These are phyloP conservation scores for Rhynchospora breviuscula DNA, from an alignment of 176 grass and related monocot species.

Conservation along the genomic window DNA sequence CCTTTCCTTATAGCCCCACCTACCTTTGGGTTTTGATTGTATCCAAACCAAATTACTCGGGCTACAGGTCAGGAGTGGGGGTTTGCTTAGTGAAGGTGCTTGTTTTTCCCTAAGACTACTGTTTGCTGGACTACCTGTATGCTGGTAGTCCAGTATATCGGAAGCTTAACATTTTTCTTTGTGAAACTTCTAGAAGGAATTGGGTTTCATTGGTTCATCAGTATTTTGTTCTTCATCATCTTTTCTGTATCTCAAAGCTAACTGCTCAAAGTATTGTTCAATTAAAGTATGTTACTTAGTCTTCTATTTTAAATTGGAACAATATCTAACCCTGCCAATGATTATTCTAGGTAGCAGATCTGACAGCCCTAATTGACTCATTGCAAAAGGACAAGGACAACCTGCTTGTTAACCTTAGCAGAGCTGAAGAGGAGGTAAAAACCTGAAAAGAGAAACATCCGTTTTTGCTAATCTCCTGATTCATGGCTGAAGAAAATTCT, in stretches of 20 bases:
- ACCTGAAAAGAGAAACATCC: neutral
- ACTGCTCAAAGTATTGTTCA: neutral
- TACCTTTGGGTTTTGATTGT: neutral
- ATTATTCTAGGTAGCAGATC: conserved; percentile 30
- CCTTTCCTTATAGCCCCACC: neutral
- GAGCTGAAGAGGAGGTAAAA: conserved; percentile 82
- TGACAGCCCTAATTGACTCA: conserved; percentile 42
- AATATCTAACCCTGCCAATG: neutral
- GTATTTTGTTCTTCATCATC: too few species aligned
- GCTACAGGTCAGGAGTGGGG: neutral
- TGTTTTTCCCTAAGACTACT: neutral
- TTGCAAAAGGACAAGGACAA: conserved; percentile 71
- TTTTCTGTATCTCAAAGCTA: neutral
- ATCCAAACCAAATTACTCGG: neutral
- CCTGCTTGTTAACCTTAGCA: conserved; percentile 59
- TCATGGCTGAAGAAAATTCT: neutral
- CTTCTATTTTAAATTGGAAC: neutral
- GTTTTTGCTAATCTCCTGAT: neutral
- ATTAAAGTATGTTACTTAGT: neutral
- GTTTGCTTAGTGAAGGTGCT: neutral
- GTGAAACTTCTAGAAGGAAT: neutral
- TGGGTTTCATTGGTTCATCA: too few species aligned
- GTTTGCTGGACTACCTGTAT: neutral
- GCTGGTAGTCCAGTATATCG: neutral
- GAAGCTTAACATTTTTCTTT: neutral